Evolutionary conservation across 2,329 filamentous ascomycete genomes (phyloP).

Genomic region (Septoria linicola): DNA sequence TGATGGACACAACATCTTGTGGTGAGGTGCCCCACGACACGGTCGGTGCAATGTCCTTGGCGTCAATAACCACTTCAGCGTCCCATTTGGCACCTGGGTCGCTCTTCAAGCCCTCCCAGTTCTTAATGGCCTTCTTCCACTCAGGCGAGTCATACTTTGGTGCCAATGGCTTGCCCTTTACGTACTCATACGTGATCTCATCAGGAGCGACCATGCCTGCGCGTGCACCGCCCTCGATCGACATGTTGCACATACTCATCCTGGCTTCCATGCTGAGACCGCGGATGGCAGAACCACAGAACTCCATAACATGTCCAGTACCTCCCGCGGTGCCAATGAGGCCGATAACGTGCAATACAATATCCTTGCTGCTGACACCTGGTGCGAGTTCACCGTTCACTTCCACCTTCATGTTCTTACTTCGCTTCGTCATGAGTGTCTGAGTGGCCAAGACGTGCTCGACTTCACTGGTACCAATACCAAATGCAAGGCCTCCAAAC

Average conservation of each 20-base stretch:
- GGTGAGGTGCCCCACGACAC: constrained; percentile 97
- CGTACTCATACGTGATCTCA: constrained; percentile 89
- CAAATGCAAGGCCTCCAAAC: constrained; percentile 90
- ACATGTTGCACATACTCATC: constrained; percentile 99
- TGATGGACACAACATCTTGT: constrained; percentile 94
- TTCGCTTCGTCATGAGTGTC: constrained; percentile 88
- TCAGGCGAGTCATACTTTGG: constrained; percentile 79
- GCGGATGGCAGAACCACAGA: constrained; percentile 91
- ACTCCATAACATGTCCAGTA: constrained; percentile 93
- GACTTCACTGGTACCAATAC: constrained; percentile 96
- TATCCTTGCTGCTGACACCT: constrained; percentile 94
- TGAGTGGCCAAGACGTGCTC: constrained; percentile 98
- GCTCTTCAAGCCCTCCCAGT: constrained; percentile 84
- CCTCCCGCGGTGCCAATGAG: constrained; percentile 93
- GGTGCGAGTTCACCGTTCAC: constrained; percentile 86
- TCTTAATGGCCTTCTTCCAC: constrained; percentile 83
- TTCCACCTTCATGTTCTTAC: constrained; percentile 98
- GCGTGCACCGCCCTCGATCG: constrained; percentile 91
- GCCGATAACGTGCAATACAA: constrained; percentile 90
- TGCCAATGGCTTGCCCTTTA: constrained; percentile 85
- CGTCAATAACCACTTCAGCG: constrained; percentile 82
- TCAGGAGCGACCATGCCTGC: constrained; percentile 97
- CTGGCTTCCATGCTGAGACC: constrained; percentile 90
- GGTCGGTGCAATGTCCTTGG: constrained; percentile 88
- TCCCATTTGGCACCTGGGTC: constrained; percentile 90